These are phyloP conservation scores for Rhododendron ovatum DNA, from an alignment of 148 eudicot species.

Conservation along the genomic window DNA sequence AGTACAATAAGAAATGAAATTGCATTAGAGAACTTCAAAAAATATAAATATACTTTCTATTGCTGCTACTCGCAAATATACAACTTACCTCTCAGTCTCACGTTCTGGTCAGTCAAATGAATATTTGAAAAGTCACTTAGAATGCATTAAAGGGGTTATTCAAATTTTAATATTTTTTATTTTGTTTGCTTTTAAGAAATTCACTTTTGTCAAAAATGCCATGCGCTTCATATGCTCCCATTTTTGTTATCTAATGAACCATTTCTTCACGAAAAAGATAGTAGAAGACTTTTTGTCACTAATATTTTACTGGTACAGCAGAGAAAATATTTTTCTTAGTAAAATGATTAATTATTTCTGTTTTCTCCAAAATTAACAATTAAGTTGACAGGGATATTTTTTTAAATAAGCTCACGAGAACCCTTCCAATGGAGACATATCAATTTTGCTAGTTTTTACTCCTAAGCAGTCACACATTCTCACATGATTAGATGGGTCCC, in stretches of 20 bases:
- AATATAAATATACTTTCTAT: no score
- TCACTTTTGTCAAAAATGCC: neutral
- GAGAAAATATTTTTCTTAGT: neutral
- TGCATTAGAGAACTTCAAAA: neutral
- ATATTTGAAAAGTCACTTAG: neutral
- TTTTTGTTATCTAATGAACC: neutral
- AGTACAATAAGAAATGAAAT: no score
- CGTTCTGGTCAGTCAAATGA: neutral
- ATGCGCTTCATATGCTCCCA: neutral
- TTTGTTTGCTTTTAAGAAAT: neutral
- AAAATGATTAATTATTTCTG: neutral
- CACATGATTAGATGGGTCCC: neutral
- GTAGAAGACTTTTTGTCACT: neutral
- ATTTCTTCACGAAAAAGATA: neutral
- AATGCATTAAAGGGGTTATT: neutral
- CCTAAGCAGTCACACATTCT: neutral
- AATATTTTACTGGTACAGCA: neutral
- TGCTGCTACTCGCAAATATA: no score
- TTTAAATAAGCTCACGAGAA: neutral
- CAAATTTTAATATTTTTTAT: neutral
- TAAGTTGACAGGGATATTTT: neutral
- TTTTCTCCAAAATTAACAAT: neutral
- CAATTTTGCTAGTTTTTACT: neutral
- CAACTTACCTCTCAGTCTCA: neutral
- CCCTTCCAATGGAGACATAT: neutral